Percentiles rank a stretch among this genome's conserved stretches.
phyloP scores from a whole-genome alignment of 768 basidiomycete genomes.

The Harrya chromipes region DNA sequence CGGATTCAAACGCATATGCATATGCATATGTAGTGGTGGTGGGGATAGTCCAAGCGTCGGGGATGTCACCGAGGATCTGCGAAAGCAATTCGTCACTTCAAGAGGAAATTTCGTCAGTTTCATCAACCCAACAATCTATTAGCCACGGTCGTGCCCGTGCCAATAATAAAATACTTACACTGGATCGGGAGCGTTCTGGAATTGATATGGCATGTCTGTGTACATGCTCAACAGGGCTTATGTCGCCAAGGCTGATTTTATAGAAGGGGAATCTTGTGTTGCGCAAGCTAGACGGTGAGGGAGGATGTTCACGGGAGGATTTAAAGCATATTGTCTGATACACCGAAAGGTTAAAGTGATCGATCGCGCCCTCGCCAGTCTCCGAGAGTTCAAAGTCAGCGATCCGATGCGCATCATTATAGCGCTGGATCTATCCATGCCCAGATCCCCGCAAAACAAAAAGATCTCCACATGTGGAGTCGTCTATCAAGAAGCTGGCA shows the following conservation, averaged over 20 bases:
- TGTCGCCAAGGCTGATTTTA: neutral
- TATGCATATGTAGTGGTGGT: neutral
- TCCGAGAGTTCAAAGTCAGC: conserved; percentile 7
- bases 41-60: neutral
- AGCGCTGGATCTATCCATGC: neutral
- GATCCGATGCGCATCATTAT: neutral
- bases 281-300: neutral
- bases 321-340: conserved; percentile 5
- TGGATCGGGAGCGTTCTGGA: conserved; percentile 1
- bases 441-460: conserved; percentile 1
- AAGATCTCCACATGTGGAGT: neutral
- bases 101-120: neutral
- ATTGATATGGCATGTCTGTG: neutral
- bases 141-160: too few species aligned
- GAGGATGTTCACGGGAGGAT: neutral
- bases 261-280: neutral
- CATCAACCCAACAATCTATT: too few species aligned
- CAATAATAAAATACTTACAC: conserved; percentile 7
- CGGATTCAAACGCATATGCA: too few species aligned
- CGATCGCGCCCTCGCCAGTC: neutral
- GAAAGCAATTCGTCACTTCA: conserved; percentile 18
- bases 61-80: conserved; percentile 1
- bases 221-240: neutral
- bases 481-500: neutral
- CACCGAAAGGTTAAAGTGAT: neutral